Evolutionary conservation across 2,329 filamentous ascomycete genomes (phyloP), one percentile per base, ranked within the genome.

Genomic region (Penicillium italicum): DNA sequence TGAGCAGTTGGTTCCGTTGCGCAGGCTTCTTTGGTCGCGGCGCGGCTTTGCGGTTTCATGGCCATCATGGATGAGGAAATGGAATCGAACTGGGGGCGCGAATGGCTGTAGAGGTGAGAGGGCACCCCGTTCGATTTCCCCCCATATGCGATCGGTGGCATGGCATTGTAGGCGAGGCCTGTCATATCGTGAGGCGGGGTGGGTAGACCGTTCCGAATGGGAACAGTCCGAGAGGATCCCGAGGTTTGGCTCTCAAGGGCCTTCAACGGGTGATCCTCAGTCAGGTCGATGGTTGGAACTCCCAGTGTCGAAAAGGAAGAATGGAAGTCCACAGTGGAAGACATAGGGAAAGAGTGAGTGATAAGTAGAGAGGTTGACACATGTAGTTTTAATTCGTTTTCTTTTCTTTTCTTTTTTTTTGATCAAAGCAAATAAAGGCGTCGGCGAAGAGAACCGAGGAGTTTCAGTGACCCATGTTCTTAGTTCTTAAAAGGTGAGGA

Each of bases 151-250:
- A 69, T 57, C 18, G 68, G 46, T 16, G 68, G 63, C 28, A 72
- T 58, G 30, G 64, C 66, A 57, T 71, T 73, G 56, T 73, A 73
- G 30, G 73, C 66, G 45, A 76, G 63, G n/a, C 73, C 72, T 47
- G 68, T 72, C 74, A 76, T 76, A 48, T 76, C 74, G 70, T 61
- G 63, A 36, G 73, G 74, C 54, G 74, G 74, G 26, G 74, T 76
- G 22, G 72, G 73, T 36, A 76, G 63, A 62, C 74, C 74, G 72
- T 71, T 71, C 66, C 72, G 63, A 49, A 72, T 70, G 48, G 72
- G 69, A 69, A 67, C 69, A 59, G 69, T 69, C 69, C 70, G 72
- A 55, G 50, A 51, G 26, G 61, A 58, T 47, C 63, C 62, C 36
- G 65, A 57, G 45, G 60, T 42, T n/a, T 34, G 43, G 43, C 43